phyloP scores from a whole-genome alignment of 352 stramenopile genomes.

The Pythium aquatile region DNA sequence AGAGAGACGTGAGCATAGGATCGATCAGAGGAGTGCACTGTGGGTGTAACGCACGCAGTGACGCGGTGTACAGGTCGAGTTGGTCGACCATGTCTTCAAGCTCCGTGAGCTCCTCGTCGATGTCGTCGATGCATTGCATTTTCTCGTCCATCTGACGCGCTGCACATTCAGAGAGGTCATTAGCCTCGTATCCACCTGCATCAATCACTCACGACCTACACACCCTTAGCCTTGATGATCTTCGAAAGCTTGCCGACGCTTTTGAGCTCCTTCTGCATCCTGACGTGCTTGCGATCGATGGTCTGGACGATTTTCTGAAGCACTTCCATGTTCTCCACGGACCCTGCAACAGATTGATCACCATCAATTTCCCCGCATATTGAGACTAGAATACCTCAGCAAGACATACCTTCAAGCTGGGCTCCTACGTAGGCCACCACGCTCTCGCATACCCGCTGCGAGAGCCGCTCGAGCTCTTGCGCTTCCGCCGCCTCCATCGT shows the following conservation, averaged over 20 bases:
- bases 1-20: constrained; percentile 7
- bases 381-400: background rate
- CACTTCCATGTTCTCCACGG: constrained; percentile 71
- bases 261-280: constrained; percentile 57
- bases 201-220: background rate
- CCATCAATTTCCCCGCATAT: background rate
- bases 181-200: background rate
- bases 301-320: constrained; percentile 59
- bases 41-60: constrained; percentile 47
- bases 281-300: constrained; percentile 61
- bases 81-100: constrained; percentile 89
- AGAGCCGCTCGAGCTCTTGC: constrained; percentile 57
- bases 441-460: constrained; percentile 64
- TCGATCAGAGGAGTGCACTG: background rate
- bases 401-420: constrained; percentile 52
- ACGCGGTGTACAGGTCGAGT: constrained; percentile 73
- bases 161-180: constrained; percentile 6
- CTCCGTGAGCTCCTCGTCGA: constrained; percentile 82
- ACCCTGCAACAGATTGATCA: constrained; percentile 37
- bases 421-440: constrained; percentile 64
- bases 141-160: constrained; percentile 64
- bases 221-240: constrained; percentile 70
- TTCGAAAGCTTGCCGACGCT: constrained; percentile 65
- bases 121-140: constrained; percentile 76
- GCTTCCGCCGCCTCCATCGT: constrained; percentile 60